Evolutionary conservation across 2,329 filamentous ascomycete genomes (phyloP).

Genomic region (Colletotrichum gloeosporioides): DNA sequence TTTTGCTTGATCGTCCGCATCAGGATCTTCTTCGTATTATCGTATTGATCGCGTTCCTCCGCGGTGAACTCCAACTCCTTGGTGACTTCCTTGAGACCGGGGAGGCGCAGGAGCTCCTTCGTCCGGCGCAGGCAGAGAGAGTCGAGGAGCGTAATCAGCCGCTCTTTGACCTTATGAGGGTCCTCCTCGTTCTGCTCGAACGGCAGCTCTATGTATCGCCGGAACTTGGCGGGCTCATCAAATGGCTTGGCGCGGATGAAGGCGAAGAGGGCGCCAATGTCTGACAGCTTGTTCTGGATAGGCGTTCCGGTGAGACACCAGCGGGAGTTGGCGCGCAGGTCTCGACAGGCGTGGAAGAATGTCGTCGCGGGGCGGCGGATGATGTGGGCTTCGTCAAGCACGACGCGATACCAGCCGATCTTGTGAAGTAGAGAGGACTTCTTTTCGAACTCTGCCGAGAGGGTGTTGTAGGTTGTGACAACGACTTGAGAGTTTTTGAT

Average conservation of each 20-base stretch:
- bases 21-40: slow-evolving; percentile 39
- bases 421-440: slow-evolving; percentile 31
- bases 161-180: slow-evolving; percentile 26
- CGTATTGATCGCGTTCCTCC: slow-evolving; percentile 36
- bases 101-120: slow-evolving; percentile 43
- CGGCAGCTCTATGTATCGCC: slow-evolving; percentile 46
- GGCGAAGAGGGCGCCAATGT: slow-evolving; percentile 55
- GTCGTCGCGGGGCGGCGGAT: slow-evolving; percentile 50
- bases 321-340: slow-evolving; percentile 46
- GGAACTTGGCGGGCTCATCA: slow-evolving; percentile 43
- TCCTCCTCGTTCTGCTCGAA: slow-evolving; percentile 32
- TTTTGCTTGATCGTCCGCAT: slow-evolving; percentile 41
- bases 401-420: slow-evolving; percentile 45
- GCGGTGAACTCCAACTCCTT: slow-evolving; percentile 36
- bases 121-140: slow-evolving; percentile 47
- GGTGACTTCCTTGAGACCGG: slow-evolving; percentile 25
- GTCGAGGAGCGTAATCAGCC: slow-evolving; percentile 38
- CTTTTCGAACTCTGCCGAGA: slow-evolving; percentile 38
- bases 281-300: slow-evolving; percentile 58
- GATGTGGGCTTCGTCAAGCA: slow-evolving; percentile 55
- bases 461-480: slow-evolving; percentile 53
- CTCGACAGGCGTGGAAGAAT: slow-evolving; percentile 45
- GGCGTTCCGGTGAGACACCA: slow-evolving; percentile 62
- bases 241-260: slow-evolving; percentile 52
- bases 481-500: slow-evolving; percentile 44